Conservation (phyloP, 306 rosid species). For the Luffa aegyptiaca region DNA sequence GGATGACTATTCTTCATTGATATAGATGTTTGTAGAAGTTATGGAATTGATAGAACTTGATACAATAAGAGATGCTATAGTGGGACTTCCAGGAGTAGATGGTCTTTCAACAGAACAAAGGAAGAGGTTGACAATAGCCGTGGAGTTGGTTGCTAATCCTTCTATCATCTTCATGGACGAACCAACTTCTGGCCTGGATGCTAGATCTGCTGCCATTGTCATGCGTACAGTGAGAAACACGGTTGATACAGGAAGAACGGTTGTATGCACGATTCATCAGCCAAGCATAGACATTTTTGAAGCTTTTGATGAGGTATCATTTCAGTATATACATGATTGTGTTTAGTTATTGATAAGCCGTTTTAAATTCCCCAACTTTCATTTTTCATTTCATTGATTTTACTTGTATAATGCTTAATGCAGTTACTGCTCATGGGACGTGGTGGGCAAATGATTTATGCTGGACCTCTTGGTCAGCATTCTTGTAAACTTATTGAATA, state of each 20-base stretch:
- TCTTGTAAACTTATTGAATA: slow-evolving; percentile 27
- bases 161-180: slow-evolving; percentile 40
- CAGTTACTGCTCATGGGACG: slow-evolving; percentile 29
- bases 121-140: slow-evolving; percentile 36
- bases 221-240: slow-evolving; percentile 41
- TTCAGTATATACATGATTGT: not conserved
- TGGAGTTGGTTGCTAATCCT: slow-evolving; percentile 37
- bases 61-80: slow-evolving; percentile 25
- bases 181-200: slow-evolving; percentile 41
- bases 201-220: slow-evolving; percentile 38
- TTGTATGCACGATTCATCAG: slow-evolving; percentile 38
- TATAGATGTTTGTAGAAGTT: slow-evolving; percentile 32
- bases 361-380: no score
- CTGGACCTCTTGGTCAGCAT: slow-evolving; percentile 26
- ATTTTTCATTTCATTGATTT: no score
- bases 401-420: not conserved
- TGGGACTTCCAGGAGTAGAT: slow-evolving; percentile 30
- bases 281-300: slow-evolving; percentile 37
- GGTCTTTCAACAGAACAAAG: slow-evolving; percentile 40
- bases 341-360: no score
- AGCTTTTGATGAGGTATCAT: slow-evolving; percentile 33
- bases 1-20: not conserved
- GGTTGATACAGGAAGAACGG: slow-evolving; percentile 34
- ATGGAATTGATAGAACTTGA: slow-evolving; percentile 32
- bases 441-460: slow-evolving; percentile 36